Percentiles rank a stretch among this genome's conserved stretches.
These are phyloP conservation scores for Hibiscus syriacus DNA, from an alignment of 345 rosid species.

Conservation along the genomic window DNA sequence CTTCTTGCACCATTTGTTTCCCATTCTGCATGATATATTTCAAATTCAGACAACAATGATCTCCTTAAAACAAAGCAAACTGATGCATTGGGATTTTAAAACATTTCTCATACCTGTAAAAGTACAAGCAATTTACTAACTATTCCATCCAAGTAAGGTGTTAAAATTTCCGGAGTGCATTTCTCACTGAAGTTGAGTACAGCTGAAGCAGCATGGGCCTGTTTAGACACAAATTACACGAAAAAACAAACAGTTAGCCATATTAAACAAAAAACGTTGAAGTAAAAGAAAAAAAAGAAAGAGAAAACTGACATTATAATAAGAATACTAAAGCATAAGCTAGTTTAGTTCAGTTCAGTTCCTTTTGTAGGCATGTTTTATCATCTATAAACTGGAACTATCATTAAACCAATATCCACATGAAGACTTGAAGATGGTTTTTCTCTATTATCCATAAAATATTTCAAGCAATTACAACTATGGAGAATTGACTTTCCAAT, in stretches of 20 bases:
- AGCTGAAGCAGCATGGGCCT: conserved; percentile 99
- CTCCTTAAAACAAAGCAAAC: neutral
- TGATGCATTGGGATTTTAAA: neutral
- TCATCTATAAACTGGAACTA: neutral
- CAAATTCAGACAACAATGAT: conserved; percentile 4
- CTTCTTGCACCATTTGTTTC: conserved; percentile 99
- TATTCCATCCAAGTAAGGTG: conserved; percentile 79
- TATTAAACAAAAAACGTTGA: neutral
- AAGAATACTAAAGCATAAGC: neutral
- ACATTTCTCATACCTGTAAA: conserved; percentile 53
- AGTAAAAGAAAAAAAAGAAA: neutral
- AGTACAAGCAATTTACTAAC: conserved; percentile 95
- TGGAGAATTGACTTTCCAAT: neutral
- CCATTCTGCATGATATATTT: conserved; percentile 52
- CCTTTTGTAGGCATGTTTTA: neutral
- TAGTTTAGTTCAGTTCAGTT: neutral
- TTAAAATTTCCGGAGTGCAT: conserved; percentile 89
- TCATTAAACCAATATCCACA: neutral
- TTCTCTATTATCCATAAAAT: no score
- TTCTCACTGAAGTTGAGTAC: conserved; percentile 98
- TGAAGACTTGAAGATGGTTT: neutral
- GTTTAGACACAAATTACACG: conserved; percentile 17
- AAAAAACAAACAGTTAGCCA: neutral
- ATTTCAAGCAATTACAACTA: no score
- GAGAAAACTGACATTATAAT: neutral